A percentile compares a stretch with the other conserved stretches of the same genome.
Evolutionary conservation across 371 early-diverging fungal species (phyloP).

Genomic region (Haplosporangium sp.): DNA sequence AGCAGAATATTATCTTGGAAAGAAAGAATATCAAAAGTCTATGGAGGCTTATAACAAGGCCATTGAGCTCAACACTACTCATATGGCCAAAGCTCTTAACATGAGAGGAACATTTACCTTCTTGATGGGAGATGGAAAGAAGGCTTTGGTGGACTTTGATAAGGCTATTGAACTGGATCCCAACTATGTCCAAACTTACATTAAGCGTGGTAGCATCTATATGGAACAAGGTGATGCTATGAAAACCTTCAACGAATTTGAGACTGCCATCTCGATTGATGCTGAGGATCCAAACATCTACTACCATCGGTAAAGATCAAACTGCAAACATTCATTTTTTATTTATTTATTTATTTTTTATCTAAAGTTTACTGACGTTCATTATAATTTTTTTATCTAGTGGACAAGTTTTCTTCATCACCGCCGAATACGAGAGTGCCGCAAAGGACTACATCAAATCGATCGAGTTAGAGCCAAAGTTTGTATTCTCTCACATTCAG

Average conservation of each 20-base stretch:
- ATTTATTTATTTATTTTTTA: no score
- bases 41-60: slow-evolving; percentile 77
- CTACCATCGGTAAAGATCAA: slow-evolving; percentile 72
- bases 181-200: slow-evolving; percentile 82
- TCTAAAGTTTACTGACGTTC: background rate
- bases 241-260: slow-evolving; percentile 75
- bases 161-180: slow-evolving; percentile 85
- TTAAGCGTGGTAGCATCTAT: slow-evolving; percentile 90
- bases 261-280: slow-evolving; percentile 74
- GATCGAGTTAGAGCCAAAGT: slow-evolving; percentile 82
- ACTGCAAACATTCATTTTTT: background rate
- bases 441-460: slow-evolving; percentile 88
- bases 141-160: slow-evolving; percentile 81
- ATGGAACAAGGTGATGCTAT: slow-evolving; percentile 86
- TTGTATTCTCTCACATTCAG: slow-evolving; percentile 95
- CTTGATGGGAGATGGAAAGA: slow-evolving; percentile 85
- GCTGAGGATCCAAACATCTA: slow-evolving; percentile 82
- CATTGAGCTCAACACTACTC: slow-evolving; percentile 67
- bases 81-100: slow-evolving; percentile 78
- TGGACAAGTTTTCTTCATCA: slow-evolving; percentile 75
- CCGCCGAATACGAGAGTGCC: slow-evolving; percentile 82
- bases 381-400: slow-evolving; percentile 11
- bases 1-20: slow-evolving; percentile 56
- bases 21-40: slow-evolving; percentile 74
- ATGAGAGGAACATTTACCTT: slow-evolving; percentile 90